A percentile compares a stretch with the other conserved stretches of the same genome.
These are phyloP conservation scores for Exophiala phaeomuriformis DNA, from an alignment of 2,329 filamentous ascomycete species.

Conservation along the genomic window DNA sequence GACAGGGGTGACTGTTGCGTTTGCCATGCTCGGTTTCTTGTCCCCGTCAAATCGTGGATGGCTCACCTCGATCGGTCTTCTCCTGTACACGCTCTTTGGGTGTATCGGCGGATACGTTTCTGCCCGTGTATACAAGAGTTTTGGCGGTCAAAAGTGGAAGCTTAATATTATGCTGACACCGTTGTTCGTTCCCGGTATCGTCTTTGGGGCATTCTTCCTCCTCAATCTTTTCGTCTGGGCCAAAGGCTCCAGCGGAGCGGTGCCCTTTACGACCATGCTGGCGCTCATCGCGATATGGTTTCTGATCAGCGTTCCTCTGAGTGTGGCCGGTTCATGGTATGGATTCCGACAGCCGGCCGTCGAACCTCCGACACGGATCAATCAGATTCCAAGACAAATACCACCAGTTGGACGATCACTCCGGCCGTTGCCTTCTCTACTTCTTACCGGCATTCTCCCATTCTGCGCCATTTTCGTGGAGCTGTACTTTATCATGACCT, in stretches of 20 bases:
- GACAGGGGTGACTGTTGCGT: slow-evolving; percentile 87
- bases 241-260: slow-evolving; percentile 82
- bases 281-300: slow-evolving; percentile 94
- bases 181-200: slow-evolving; percentile 72
- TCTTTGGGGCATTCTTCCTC: slow-evolving; percentile 84
- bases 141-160: slow-evolving; percentile 91
- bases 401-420: slow-evolving; percentile 78
- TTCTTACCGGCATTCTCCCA: slow-evolving; percentile 83
- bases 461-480: slow-evolving; percentile 98
- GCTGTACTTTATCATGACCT: slow-evolving; percentile 98
- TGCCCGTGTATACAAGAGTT: slow-evolving; percentile 85
- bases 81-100: slow-evolving; percentile 88
- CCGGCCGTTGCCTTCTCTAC: slow-evolving; percentile 77
- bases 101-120: slow-evolving; percentile 89
- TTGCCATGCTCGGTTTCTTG: slow-evolving; percentile 87
- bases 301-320: slow-evolving; percentile 86
- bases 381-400: slow-evolving; percentile 96
- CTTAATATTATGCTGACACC: slow-evolving; percentile 85
- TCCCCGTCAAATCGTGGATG: slow-evolving; percentile 94
- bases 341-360: slow-evolving; percentile 71
- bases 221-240: slow-evolving; percentile 96
- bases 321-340: slow-evolving; percentile 82
- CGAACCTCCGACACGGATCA: slow-evolving; percentile 79
- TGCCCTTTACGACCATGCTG: slow-evolving; percentile 95
- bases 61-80: slow-evolving; percentile 82